These are phyloP conservation scores for Cystofilobasidium ferigula DNA, from an alignment of 768 basidiomycete species.

Conservation along the genomic window DNA sequence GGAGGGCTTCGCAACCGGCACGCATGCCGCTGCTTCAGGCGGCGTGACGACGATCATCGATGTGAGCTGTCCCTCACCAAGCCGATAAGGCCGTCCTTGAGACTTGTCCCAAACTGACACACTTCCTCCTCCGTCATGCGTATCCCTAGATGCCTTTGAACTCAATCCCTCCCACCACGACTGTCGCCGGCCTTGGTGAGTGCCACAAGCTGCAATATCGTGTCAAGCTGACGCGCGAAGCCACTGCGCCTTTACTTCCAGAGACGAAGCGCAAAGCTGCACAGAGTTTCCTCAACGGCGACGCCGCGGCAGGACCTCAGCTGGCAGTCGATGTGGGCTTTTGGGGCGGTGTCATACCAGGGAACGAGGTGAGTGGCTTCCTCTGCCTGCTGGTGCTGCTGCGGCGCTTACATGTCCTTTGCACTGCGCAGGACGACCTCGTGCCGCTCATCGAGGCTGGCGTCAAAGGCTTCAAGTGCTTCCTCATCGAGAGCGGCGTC, in stretches of 20 bases:
- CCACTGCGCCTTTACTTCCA: neutral
- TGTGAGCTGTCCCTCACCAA: neutral
- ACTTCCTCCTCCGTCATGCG: neutral
- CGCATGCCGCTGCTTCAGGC: conserved; percentile 75
- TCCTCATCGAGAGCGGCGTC: conserved; percentile 89
- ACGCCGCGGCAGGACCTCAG: neutral
- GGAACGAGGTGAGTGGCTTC: conserved; percentile 55
- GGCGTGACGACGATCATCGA: conserved; percentile 93
- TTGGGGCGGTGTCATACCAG: conserved; percentile 91
- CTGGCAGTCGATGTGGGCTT: conserved; percentile 68
- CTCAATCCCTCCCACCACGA: conserved; percentile 91
- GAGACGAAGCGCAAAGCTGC: conserved; percentile 27
- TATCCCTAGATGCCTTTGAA: conserved; percentile 70
- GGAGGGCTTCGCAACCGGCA: conserved; percentile 92
- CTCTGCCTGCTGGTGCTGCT: neutral
- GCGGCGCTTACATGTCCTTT: neutral
- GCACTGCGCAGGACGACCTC: conserved; percentile 50
- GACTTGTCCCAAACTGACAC: neutral
- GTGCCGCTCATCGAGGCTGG: conserved; percentile 64
- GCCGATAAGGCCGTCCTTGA: neutral
- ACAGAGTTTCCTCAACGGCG: neutral
- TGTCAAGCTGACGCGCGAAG: neutral
- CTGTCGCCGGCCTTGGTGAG: conserved; percentile 62
- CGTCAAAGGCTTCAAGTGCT: conserved; percentile 94
- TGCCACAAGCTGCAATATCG: neutral